Evolutionary conservation across 2,329 filamentous ascomycete species (phyloP).

Genomic region (Stenocarpella maydis): DNA sequence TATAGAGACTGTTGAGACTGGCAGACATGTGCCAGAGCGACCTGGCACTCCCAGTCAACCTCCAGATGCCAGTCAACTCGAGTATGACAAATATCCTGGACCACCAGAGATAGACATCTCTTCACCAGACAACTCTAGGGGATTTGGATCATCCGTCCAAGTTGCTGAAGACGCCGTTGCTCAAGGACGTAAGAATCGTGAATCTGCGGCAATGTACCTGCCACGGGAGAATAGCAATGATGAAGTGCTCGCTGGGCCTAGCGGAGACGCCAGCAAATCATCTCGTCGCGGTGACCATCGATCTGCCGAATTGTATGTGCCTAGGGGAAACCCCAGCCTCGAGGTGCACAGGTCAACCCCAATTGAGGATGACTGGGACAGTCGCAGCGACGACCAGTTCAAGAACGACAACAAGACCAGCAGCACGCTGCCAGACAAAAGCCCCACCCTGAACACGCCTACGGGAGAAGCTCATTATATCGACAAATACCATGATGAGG

Average conservation of each 20-base stretch:
- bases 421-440: background rate
- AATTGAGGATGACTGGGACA: background rate
- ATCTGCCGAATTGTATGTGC: conserved; percentile 21
- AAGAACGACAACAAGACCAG: background rate
- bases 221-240: background rate
- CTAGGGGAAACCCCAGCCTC: background rate
- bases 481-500: background rate
- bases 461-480: background rate
- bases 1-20: background rate
- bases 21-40: background rate
- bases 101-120: background rate
- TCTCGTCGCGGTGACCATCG: background rate
- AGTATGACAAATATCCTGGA: background rate
- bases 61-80: background rate
- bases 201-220: conserved; percentile 21
- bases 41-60: background rate
- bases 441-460: background rate
- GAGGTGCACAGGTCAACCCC: background rate
- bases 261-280: background rate
- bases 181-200: background rate
- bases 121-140: background rate
- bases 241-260: conserved; percentile 1
- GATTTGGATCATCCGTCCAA: background rate
- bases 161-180: background rate
- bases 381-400: background rate